Conservation (phyloP, 768 basidiomycete genomes). For the Crassisporium funariophilum region DNA sequence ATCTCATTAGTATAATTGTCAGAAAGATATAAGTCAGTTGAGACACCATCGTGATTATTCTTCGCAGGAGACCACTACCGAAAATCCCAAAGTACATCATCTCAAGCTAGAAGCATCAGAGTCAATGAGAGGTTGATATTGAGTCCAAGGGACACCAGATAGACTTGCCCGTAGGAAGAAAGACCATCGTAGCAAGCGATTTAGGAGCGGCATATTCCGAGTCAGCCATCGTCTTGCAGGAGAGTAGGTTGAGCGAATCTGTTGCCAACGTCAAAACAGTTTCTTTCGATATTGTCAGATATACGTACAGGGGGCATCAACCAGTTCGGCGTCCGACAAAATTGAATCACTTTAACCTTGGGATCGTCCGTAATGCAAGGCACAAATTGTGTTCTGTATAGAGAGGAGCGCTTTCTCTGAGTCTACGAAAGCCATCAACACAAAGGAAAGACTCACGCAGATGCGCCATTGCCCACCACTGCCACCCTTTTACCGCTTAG, state of each 20-base stretch:
- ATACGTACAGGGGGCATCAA: conserved; percentile 46
- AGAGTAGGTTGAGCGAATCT: conserved; percentile 19
- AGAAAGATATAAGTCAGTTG: neutral
- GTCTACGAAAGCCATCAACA: neutral
- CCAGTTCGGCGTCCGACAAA: conserved; percentile 54
- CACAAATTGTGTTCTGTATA: conserved; percentile 50
- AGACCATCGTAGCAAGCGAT: conserved; percentile 13
- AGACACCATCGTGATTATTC: conserved; percentile 4
- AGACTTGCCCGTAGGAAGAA: conserved; percentile 16
- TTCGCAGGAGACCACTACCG: conserved; percentile 3
- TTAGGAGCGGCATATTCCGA: conserved; percentile 8
- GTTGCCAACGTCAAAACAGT: too few relatives aligned
- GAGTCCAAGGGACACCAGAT: too few relatives aligned
- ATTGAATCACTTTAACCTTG: conserved; percentile 45
- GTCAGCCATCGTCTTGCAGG: conserved; percentile 11
- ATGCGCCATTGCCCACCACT: conserved; percentile 60
- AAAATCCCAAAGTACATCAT: conserved; percentile 12
- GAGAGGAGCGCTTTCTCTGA: neutral
- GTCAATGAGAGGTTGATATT: too few relatives aligned
- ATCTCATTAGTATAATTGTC: neutral
- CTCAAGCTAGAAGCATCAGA: conserved; percentile 12
- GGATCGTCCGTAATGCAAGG: conserved; percentile 44
- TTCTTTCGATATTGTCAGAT: neutral
- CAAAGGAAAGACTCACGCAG: conserved; percentile 44
- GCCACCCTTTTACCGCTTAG: conserved; percentile 51